Evolutionary conservation across 2,329 filamentous ascomycete species (phyloP).

Genomic region (Colletotrichum camelliae): DNA sequence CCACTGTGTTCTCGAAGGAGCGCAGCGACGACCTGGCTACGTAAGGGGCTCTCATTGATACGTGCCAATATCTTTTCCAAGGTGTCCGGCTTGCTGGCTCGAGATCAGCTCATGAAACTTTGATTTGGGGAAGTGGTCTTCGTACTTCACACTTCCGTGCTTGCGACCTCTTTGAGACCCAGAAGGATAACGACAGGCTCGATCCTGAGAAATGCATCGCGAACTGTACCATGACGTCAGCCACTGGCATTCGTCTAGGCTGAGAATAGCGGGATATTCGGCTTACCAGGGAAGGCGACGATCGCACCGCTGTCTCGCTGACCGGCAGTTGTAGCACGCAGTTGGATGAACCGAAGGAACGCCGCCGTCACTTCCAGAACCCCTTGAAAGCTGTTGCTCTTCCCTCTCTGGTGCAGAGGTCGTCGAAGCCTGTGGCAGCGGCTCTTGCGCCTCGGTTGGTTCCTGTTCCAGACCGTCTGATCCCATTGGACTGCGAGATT

Average conservation of each 20-base stretch:
- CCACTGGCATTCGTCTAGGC: not conserved
- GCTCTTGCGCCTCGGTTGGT: not conserved
- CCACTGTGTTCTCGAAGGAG: not conserved
- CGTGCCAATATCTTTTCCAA: conserved; percentile 31
- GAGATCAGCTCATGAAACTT: not conserved
- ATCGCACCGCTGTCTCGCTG: not conserved
- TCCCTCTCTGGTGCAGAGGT: not conserved
- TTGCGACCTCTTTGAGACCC: conserved; percentile 18
- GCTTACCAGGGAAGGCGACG: not conserved
- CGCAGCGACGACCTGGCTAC: conserved; percentile 13
- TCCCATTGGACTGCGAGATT: not conserved
- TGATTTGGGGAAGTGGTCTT: not conserved
- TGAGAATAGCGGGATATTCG: not conserved
- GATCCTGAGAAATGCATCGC: not conserved
- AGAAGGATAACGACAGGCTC: not conserved
- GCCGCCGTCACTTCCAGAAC: not conserved
- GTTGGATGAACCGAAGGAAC: not conserved
- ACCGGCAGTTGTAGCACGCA: not conserved
- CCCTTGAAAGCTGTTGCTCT: not conserved
- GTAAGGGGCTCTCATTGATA: conserved; percentile 27
- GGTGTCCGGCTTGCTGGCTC: conserved; percentile 24
- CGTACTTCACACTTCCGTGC: conserved; percentile 22
- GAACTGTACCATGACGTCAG: not conserved
- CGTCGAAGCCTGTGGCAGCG: not conserved
- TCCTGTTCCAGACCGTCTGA: not conserved